These are phyloP conservation scores for Phymatotrichopsis omnivora DNA, from an alignment of 2,329 filamentous ascomycete genomes.

Conservation along the genomic window DNA sequence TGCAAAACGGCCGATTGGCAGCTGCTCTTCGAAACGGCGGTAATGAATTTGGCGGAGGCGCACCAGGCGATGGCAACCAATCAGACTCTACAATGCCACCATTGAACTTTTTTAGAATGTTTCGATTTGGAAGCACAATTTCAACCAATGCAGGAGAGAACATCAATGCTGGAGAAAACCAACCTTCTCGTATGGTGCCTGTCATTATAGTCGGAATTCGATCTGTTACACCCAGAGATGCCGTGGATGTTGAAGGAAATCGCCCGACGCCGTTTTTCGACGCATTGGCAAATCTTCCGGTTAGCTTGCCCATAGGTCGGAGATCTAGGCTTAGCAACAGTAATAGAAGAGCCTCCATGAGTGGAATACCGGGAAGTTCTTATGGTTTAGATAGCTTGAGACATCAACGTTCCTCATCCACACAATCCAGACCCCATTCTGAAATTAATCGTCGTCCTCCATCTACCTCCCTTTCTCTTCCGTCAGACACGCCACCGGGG, in stretches of 20 bases:
- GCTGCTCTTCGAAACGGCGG: constrained; percentile 32
- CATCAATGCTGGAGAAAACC: constrained; percentile 35
- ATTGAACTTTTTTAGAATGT: constrained; percentile 59
- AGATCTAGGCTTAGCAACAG: constrained; percentile 24
- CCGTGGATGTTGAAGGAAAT: constrained; percentile 40
- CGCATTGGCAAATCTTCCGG: constrained; percentile 39
- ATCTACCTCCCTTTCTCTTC: constrained; percentile 35
- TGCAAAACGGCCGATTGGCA: constrained; percentile 31
- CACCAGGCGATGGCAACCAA: constrained; percentile 23
- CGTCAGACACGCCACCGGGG: constrained; percentile 46
- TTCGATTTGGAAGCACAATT: constrained; percentile 51
- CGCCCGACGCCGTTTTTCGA: constrained; percentile 36
- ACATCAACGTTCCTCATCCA: constrained; percentile 18
- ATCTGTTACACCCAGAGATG: constrained; percentile 49
- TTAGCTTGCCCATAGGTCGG: constrained; percentile 25
- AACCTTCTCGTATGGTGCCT: constrained; percentile 48
- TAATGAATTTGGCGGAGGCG: constrained; percentile 27
- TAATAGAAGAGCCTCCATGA: constrained; percentile 23
- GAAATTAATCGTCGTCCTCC: constrained; percentile 34
- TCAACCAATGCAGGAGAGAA: constrained; percentile 30
- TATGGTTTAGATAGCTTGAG: constrained; percentile 25
- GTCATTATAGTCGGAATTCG: constrained; percentile 61
- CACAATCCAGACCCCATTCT: constrained; percentile 31
- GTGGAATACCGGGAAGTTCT: constrained; percentile 16
- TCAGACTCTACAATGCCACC: constrained; percentile 39